Evolutionary conservation across 371 early-diverging fungal genomes (phyloP), one percentile per base, ranked within the genome.

Genomic region (Mortierella sp.): DNA sequence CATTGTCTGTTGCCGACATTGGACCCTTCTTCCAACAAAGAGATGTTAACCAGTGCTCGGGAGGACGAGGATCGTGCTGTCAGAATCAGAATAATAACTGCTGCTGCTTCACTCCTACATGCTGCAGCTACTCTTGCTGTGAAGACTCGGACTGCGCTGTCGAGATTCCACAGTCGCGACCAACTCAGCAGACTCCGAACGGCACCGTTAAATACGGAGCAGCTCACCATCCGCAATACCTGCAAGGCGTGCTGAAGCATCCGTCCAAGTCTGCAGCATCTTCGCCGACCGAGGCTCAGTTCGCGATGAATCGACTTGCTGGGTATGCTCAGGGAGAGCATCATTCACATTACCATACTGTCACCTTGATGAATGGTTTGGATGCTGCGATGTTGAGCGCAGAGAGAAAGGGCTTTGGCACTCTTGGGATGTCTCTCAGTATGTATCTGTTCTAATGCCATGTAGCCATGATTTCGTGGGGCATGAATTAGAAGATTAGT

Each of bases 381-480:
- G 48, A 24, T 52, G 38, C 34, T n/a, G 73, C 34, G 24, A 72
- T 31, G 21, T 4, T 52, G 31, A 52, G 52, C 28, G 38, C 44
- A 42, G 44, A 24, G 4, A 68, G 11, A 42, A 68, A 68, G 42
- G 42, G 11, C 5, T 68, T 42, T 54, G 77, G 65, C 42, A 50
- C 16, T 63, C 45, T 77, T 3, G 77, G 77, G 21, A 76, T 76
- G 74, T 71, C 71, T 13, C 78, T 74, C 68, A 38, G 80, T 77
- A 80, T 57, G 80, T 77, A 3, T 31, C 7, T n/a, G 34, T 55
- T 38, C 38, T 34, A 26, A 45, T 24, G n/a, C 44, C 7, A 34
- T 13, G 14, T 14, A 5, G 5, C 42, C 5, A 38, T 38, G 42
- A 3, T 38, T 38, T 5, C 3, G 1, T 1, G 5, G 42, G 42